Evolutionary conservation across 106 monocot species (phyloP), one percentile per base, ranked within the genome.

Genomic region (Dendrobium catenatum): DNA sequence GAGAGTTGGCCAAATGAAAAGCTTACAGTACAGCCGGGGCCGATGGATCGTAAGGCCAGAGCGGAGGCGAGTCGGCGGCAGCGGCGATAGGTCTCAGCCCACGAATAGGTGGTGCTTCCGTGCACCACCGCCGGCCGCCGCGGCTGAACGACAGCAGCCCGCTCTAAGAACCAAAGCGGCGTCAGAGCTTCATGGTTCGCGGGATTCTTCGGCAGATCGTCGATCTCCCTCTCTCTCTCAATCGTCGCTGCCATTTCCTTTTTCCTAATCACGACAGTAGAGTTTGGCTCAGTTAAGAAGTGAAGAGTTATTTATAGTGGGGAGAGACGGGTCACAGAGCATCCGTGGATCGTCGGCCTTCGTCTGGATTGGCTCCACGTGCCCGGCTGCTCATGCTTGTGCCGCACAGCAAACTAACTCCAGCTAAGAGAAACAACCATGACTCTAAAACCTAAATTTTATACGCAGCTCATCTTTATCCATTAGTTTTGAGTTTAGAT

Each of bases 41-140:
- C 94, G 80, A 98, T 82, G 18, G 92, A 91, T 42, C 87, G 91
- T 79, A 78, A 79, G 55, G 88, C 66, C 80, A 98, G 98, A 51
- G 98, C 98, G 66, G 95, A 94, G 66, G 95, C 98, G 81, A 98
- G 83, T 55, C 83, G 89, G 87, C 94, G 98, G 84, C 94, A 98
- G 0, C 98, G 88, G 41, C 86, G 83, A 83, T 95, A 93, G 75
- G 93, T 95, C 3, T 98, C 87, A 46, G 81, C 85, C 98, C 98
- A 98, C 20, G 94, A 91, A 89, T 84, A 91, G 49, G 83, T 85
- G 72, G 84, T 40, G 41, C 80, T 48, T 43, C 98, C 94, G 79
- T 98, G 93, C 54, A 98, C 83, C 58, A 98, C 83, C 26, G 98
- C 82, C 15, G 72, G 66, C 58, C 98, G 86, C 77, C 77, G 72